A percentile compares a stretch with the other conserved stretches of the same genome.
Conservation (phyloP, 306 rosid genomes). For the Vigna hirtella region DNA sequence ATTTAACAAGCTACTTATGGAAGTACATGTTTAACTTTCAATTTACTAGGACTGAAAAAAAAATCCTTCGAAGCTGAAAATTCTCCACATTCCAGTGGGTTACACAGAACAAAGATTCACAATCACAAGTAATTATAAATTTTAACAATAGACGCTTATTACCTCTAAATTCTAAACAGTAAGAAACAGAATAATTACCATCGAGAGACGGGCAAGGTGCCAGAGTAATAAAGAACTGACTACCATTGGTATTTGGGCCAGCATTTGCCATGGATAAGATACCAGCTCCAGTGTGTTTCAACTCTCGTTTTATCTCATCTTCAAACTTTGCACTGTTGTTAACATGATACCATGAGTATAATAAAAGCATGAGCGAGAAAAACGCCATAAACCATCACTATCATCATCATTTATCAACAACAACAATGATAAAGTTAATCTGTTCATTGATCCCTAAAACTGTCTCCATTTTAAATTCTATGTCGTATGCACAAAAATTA, state of each 20-base stretch:
- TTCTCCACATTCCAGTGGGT: conserved; percentile 15
- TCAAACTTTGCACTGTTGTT: conserved; percentile 76
- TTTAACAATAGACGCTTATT: not conserved
- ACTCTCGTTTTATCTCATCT: conserved; percentile 86
- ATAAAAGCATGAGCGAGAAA: not conserved
- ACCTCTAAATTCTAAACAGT: conserved; percentile 2
- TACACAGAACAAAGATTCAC: conserved; percentile 3
- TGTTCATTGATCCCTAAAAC: not conserved
- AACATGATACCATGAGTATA: conserved; percentile 9
- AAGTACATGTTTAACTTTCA: not conserved
- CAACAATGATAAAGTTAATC: not conserved
- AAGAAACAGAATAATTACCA: conserved; percentile 58
- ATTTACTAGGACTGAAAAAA: not conserved
- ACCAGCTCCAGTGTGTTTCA: conserved; percentile 99
- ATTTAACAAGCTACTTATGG: not conserved
- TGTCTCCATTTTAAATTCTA: not conserved
- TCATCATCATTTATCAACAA: not conserved
- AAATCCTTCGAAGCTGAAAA: conserved; percentile 20
- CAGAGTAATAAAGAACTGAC: conserved; percentile 93
- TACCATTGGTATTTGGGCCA: conserved; percentile 93
- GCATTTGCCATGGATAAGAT: conserved; percentile 98
- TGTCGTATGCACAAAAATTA: not conserved
- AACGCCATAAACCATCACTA: not conserved
- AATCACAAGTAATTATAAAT: not conserved
- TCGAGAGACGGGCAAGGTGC: conserved; percentile 97